Evolutionary conservation across 306 rosid genomes (phyloP).

Genomic region (Hippophae tibetana): DNA sequence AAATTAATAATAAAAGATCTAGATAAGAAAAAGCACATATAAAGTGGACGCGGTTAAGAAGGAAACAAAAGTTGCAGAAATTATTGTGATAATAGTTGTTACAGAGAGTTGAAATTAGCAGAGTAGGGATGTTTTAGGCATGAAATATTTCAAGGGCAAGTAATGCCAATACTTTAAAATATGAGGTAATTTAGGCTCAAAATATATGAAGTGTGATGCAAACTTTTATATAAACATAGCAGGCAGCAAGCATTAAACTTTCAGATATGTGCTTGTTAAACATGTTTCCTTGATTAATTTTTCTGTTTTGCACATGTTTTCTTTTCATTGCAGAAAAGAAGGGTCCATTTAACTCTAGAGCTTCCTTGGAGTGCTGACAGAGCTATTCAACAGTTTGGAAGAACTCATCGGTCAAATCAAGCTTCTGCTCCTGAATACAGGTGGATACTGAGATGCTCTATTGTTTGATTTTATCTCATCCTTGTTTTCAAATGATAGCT

Average conservation of each 20-base stretch:
- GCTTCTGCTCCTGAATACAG: slow-evolving; percentile 98
- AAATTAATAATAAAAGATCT: no score
- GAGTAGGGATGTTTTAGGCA: no score
- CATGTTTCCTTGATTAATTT: background rate
- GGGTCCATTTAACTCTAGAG: slow-evolving; percentile 92
- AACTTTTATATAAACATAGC: background rate
- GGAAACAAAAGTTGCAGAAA: no score
- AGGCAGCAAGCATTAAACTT: background rate
- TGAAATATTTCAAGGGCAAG: no score
- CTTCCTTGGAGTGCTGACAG: slow-evolving; percentile 99
- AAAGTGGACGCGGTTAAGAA: no score
- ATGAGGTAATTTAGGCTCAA: no score
- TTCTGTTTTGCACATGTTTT: slow-evolving; percentile 11
- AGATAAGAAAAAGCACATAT: no score
- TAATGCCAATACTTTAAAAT: no score
- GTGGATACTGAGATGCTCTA: slow-evolving; percentile 27
- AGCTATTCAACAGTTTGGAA: slow-evolving; percentile 98
- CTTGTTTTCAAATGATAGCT: background rate
- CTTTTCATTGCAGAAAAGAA: slow-evolving; percentile 61
- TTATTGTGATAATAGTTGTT: no score
- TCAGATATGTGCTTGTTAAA: slow-evolving; percentile 11
- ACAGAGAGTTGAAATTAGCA: no score
- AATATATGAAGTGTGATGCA: no score
- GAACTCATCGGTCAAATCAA: slow-evolving; percentile 98
- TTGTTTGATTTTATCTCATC: background rate